A percentile compares a stretch with the other conserved stretches of the same genome.
These are phyloP conservation scores for Termitomyces sp. DNA, from an alignment of 768 basidiomycete species.

Conservation along the genomic window DNA sequence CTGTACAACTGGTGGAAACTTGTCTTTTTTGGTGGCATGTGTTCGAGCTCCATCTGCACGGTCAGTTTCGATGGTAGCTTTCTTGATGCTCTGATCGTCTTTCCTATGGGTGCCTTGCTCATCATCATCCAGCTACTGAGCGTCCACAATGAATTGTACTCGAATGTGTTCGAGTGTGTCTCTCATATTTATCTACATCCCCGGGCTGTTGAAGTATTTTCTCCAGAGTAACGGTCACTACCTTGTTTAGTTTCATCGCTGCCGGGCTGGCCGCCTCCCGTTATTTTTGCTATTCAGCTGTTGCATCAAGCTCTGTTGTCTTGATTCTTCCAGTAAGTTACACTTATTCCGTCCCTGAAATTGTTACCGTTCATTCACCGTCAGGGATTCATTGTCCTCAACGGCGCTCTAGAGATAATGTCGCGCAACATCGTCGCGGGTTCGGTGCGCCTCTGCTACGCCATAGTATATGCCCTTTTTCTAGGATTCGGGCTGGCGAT, in stretches of 20 bases:
- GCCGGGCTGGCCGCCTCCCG: constrained; percentile 65
- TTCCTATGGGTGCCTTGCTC: constrained; percentile 73
- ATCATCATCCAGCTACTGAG: constrained; percentile 69
- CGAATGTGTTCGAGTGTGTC: constrained; percentile 70
- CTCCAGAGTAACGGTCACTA: constrained; percentile 68
- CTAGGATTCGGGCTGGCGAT: constrained; percentile 80
- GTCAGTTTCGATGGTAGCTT: constrained; percentile 72
- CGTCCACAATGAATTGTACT: constrained; percentile 71
- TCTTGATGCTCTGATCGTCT: constrained; percentile 65
- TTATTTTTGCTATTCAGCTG: constrained; percentile 76
- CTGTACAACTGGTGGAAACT: constrained; percentile 57
- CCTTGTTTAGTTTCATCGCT: constrained; percentile 71
- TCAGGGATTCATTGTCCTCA: constrained; percentile 61
- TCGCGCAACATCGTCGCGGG: constrained; percentile 80
- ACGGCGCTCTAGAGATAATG: constrained; percentile 72
- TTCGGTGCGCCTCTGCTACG: constrained; percentile 78
- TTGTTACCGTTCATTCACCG: constrained; percentile 10
- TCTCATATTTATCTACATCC: not conserved
- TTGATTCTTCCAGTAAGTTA: constrained; percentile 67
- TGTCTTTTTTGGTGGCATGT: constrained; percentile 70
- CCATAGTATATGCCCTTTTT: constrained; percentile 73
- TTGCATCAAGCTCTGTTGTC: constrained; percentile 72
- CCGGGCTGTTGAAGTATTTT: not conserved
- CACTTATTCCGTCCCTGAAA: not conserved
- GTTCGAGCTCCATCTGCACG: constrained; percentile 69